Conservation (phyloP, 768 basidiomycete genomes). For the Melanogaster broomeanus region DNA sequence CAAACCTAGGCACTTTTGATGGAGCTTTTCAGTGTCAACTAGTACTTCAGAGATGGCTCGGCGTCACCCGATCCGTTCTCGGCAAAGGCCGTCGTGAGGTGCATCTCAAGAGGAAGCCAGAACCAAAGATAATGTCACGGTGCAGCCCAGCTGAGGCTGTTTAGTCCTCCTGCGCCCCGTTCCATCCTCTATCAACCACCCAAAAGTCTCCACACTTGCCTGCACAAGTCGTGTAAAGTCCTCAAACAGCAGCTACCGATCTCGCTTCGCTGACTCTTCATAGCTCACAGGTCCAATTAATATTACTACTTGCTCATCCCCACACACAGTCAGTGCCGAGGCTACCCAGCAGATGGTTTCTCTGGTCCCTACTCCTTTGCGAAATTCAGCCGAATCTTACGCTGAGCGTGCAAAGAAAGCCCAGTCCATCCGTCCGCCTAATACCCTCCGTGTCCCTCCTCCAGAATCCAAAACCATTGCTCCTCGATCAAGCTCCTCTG, state of each 20-base stretch:
- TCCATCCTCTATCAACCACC: background rate
- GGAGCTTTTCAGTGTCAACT: no score
- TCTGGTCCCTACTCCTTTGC: conserved; percentile 28
- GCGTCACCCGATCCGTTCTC: background rate
- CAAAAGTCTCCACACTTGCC: background rate
- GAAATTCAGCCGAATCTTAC: conserved; percentile 53
- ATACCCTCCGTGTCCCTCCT: conserved; percentile 8
- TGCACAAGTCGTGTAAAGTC: background rate
- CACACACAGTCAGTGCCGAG: background rate
- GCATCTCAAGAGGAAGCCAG: background rate
- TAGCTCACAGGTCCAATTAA: background rate
- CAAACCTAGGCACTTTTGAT: no score
- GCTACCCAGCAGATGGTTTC: conserved; percentile 26
- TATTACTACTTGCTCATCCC: background rate
- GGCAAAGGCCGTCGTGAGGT: background rate
- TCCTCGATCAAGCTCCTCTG: background rate
- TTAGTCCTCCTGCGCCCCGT: background rate
- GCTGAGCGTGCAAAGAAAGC: conserved; percentile 56
- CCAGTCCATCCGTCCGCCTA: conserved; percentile 36
- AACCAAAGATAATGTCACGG: background rate
- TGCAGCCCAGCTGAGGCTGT: conserved; percentile 6
- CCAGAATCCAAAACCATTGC: background rate
- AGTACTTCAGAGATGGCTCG: background rate
- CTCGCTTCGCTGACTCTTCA: background rate
- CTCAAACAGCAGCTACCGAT: background rate